Evolutionary conservation across 2,329 filamentous ascomycete species (phyloP), one percentile per base, ranked within the genome.

Genomic region (Xenosphaeropsis pyriputrescens): DNA sequence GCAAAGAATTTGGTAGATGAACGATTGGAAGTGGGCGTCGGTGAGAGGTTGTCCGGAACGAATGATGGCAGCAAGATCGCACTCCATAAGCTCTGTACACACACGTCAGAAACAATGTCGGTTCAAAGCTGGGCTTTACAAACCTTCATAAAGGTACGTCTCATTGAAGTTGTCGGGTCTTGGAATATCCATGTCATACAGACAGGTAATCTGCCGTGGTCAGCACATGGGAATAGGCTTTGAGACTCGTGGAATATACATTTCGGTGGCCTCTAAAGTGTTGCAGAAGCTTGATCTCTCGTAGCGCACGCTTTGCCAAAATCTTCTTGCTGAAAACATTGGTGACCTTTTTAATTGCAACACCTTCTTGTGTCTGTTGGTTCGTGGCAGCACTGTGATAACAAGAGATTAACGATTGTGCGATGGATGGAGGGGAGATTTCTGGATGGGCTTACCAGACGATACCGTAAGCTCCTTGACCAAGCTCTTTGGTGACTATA

Each of bases 271-370:
- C 84, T 53, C 91, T 75, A 67, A 98, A 98, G 63, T 98, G 91
- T 67, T 96, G 89, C 47, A 98, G 71, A 50, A 98, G 74, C 74
- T 96, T 98, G 65, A 98, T 96, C 67, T 98, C 91, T 61, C 91
- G 79, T 68, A 98, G 64, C 36, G 91, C 91, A 56, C 91, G 84
- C 77, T 98, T 98, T 53, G 91, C 91, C 49, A 98, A 72, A 51
- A 98, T 98, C 76, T 96, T 96, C 68, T 98, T 98, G 73, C 86
- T 95, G 64, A 98, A 98, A 53, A 98, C 89, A 82, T 98, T 98
- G 67, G 91, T 98, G 59, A 98, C 85, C 65, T 98, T 98, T 66
- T 98, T 98, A 70, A 98, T 91, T 53, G 91, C 91, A 45, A 98
- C 88, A 31, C 89, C 88, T 58, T 98, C 91, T 54, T 77, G 80